Evolutionary conservation across 169 alveolate species (phyloP).

Genomic region (Plasmodium falciparum): DNA sequence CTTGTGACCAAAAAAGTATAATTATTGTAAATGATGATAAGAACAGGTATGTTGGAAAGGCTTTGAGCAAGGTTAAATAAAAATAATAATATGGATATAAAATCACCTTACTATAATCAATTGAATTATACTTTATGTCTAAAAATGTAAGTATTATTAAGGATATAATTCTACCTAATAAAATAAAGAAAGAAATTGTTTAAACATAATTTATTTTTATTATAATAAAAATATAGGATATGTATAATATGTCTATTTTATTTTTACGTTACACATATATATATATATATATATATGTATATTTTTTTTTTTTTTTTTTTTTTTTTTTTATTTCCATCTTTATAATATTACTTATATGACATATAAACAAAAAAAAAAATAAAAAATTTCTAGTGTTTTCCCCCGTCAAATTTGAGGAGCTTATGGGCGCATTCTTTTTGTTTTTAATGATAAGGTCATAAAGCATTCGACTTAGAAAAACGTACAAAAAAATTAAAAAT

Average conservation of each 20-base stretch:
- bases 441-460: conserved; percentile 43
- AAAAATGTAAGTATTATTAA: conserved; percentile 21
- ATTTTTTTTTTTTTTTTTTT: too few relatives aligned
- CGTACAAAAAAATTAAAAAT: conserved; percentile 27
- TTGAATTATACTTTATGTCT: conserved; percentile 29
- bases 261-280: background rate
- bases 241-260: too few relatives aligned
- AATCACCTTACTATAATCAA: conserved; percentile 46
- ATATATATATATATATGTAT: background rate
- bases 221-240: background rate
- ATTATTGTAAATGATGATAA: conserved; percentile 65
- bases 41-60: conserved; percentile 49
- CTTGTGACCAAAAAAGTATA: conserved; percentile 71
- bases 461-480: conserved; percentile 33
- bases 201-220: background rate
- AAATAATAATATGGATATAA: conserved; percentile 47
- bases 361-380: conserved; percentile 48
- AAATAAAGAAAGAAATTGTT: background rate
- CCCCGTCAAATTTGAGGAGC: conserved; percentile 77
- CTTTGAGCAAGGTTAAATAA: conserved; percentile 22
- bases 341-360: conserved; percentile 52
- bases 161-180: conserved; percentile 46
- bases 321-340: background rate
- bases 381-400: conserved; percentile 56
- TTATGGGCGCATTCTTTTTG: conserved; percentile 25